Base-by-base conservation (phyloP, 257 asterid species). In the Mentha longifolia region DNA sequence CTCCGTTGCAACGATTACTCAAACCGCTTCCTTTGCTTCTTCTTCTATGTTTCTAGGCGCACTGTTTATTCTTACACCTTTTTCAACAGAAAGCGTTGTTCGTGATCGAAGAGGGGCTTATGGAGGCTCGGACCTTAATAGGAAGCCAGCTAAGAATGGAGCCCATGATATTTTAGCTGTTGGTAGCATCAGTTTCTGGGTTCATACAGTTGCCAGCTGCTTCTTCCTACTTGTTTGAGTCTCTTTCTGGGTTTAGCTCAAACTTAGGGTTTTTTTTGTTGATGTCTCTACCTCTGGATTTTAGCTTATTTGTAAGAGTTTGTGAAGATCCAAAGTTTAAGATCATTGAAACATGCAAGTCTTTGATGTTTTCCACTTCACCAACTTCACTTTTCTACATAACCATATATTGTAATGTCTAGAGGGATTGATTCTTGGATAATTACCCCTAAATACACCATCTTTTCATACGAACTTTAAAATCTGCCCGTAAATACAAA, bases 111-210 rank as follows among this genome's bases (percentile, higher is more conserved):
- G 66, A 70, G 78, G 82, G 19, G 65, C 61, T 70, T 9, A 17
- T 47, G 78, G 80, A 46, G 78, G 80, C 17, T 35, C 78, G 8
- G 71, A 70, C 70, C 37, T 65, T 25, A 0, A 9, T 2, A 70
- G n/a, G 76, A 66, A 73, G 66, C 69, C 79, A 22, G 0, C 41
- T 28, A 30, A 39, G 30, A 73, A 69, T 74, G 76, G 43, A 58
- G 76, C 70, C 15, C 13, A 14, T 39, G 7, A 19, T 14, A 47
- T 13, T 58, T 70, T 66, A 37, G 30, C 54, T 37, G 51, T 65
- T 20, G 77, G 63, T 51, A 59, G 35, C 43, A 39, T 73, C 57
- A 45, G 47, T 54, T 56, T 59, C 52, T 58, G 42, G 39, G 61
- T 37, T 22, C 61, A 49, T 57, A 10, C 70, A 74, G 59, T 47